A percentile compares a stretch with the other conserved stretches of the same genome.
Conservation (phyloP, 352 stramenopile genomes). For the Pythium aristosporum region DNA sequence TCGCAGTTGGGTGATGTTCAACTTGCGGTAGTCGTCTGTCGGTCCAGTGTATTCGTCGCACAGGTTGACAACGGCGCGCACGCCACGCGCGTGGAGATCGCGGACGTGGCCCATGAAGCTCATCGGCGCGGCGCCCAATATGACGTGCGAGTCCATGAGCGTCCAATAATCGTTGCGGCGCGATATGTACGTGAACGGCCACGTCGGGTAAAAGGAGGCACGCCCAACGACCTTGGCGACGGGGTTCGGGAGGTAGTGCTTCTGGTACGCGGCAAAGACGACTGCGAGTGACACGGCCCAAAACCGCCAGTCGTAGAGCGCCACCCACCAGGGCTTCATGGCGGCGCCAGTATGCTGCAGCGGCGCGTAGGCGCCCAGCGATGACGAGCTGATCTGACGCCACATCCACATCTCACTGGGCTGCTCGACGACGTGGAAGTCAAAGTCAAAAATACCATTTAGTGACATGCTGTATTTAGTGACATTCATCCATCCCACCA, state of each 20-base stretch:
- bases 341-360: conserved; percentile 4
- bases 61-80: conserved; percentile 94
- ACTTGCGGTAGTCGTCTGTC: conserved; percentile 78
- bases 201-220: conserved; percentile 91
- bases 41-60: conserved; percentile 95
- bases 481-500: conserved; percentile 7
- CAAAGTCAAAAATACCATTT: not conserved
- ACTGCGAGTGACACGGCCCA: conserved; percentile 35
- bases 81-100: conserved; percentile 66
- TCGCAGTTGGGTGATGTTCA: conserved; percentile 88
- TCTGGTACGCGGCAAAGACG: conserved; percentile 89
- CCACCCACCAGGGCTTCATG: conserved; percentile 27
- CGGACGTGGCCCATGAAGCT: conserved; percentile 86
- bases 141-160: conserved; percentile 89
- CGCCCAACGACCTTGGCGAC: conserved; percentile 78
- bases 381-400: not conserved
- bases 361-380: conserved; percentile 1
- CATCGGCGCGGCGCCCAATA: conserved; percentile 92
- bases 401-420: conserved; percentile 15
- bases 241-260: conserved; percentile 78
- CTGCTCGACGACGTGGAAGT: not conserved
- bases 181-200: conserved; percentile 89
- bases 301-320: conserved; percentile 25
- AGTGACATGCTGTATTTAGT: conserved; percentile 10
- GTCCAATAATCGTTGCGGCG: conserved; percentile 90